Evolutionary conservation across 306 rosid genomes (phyloP), one percentile per base, ranked within the genome.

Genomic region (Acacia acuminata): DNA sequence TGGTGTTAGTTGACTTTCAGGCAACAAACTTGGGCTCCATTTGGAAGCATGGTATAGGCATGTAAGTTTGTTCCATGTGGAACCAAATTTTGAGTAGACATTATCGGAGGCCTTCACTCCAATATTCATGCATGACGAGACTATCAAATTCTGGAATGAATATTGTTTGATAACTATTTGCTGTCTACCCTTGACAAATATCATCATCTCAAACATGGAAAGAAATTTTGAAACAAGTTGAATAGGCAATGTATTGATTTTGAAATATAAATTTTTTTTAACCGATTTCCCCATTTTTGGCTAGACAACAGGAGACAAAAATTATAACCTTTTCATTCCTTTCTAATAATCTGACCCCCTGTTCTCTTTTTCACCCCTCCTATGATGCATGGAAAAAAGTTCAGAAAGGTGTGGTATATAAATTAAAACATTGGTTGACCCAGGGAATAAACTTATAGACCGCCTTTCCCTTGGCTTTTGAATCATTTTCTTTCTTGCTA

Each of bases 401-500:
- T 71, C 30, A 53, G 72, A 63, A 69, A 75, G 22, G 10, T 48
- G 24, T 40, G 16, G 75, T 34, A 53, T 50, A 48, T 74, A 78
- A 66, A 11, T 30, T 34, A 51, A 3, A 65, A 17, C 71, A 43
- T 22, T 73, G 27, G 19, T 66, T 24, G 51, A n/a, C 53, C 13
- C 38, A 32, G 67, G 44, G 48, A 32, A 42, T 43, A 13, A 3
- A 47, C 76, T 45, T 13, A 13, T 47, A 64, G 40, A 76, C 73
- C 61, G 80, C 69, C 44, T 66, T 73, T 77, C 44, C 48, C 67
- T 67, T 79, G 22, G 51, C 48, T 72, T 38, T 78, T 25, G 17
- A 65, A 55, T 48, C 44, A 13, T 81, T 42, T 64, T 42, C 45
- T 61, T 27, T 51, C 38, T 10, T 11, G 32, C 67, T 78, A 45